Base-by-base conservation (phyloP, 345 rosid genomes). In the Gossypium mustelinum region DNA sequence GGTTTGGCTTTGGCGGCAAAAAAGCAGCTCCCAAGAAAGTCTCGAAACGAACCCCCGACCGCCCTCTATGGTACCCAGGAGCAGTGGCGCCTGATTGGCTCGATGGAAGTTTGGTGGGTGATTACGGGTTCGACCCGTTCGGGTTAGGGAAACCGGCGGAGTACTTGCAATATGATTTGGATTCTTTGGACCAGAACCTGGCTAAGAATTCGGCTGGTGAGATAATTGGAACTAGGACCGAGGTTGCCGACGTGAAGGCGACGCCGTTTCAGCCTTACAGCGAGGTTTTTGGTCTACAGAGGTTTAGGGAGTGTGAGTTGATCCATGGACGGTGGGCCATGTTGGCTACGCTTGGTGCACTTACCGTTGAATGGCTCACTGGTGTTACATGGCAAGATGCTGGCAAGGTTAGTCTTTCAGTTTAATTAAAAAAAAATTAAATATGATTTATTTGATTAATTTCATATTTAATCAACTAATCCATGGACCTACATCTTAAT, bases 331-430 rank as follows among this genome's bases (percentile, higher is more conserved):
- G 94, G 52, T 90, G 94, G 94, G 94, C 94, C 68, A 90, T 90
- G 95, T 74, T 90, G 78, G 95, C 95, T 48, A 87, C 92, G 67
- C 92, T 90, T 11, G 95, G 92, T 57, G 92, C 91, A 14, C 86
- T 90, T 17, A 1, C 88, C 39, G 92, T 88, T 16, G 95, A 90
- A 83, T 81, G 89, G 88, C 90, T 90, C 73, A 88, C 94, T 22
- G 94, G 94, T 9, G 77, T 90, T 68, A 87, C 92, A 54, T 90
- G 92, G 94, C 94, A 90, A 86, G 94, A 90, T 41, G 94, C 94
- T 29, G 92, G 92, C 79, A 90, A 90, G 89, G 94, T 88, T 68
- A 29, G 58, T 47, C 47, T 71, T 18, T 3, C 20, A 9, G 9
- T 6, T 55, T 17, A 51, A 2, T 51, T 16, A 1, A 5, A 34